Evolutionary conservation across 805 yeast species (phyloP).

Genomic region (Ogataea chonburiensis): DNA sequence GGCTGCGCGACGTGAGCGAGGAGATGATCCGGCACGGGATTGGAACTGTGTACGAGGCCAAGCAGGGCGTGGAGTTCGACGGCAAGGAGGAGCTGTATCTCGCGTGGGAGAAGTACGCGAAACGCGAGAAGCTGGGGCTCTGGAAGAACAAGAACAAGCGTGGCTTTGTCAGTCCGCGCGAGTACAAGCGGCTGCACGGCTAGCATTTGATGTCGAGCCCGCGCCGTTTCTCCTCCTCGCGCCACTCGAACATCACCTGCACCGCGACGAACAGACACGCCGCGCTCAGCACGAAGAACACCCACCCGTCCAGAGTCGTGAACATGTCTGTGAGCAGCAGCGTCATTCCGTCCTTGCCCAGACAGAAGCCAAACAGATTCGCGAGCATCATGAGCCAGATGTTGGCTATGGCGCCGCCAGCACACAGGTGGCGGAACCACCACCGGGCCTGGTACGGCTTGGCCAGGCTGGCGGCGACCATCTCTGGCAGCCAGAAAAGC

Average conservation of each 20-base stretch:
- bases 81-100: conserved; percentile 63
- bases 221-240: conserved; percentile 80
- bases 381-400: conserved; percentile 99
- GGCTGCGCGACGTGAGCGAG: conserved; percentile 75
- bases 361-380: conserved; percentile 89
- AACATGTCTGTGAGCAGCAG: conserved; percentile 68
- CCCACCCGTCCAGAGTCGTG: conserved; percentile 65
- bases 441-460: conserved; percentile 37
- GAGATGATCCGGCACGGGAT: conserved; percentile 85
- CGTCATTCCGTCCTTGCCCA: conserved; percentile 83
- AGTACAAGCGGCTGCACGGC: conserved; percentile 56
- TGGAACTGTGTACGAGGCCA: conserved; percentile 86
- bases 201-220: conserved; percentile 83
- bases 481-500: conserved; percentile 82
- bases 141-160: conserved; percentile 49
- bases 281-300: conserved; percentile 61
- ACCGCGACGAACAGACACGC: conserved; percentile 73
- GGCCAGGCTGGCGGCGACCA: conserved; percentile 52
- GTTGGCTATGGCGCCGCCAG: conserved; percentile 81
- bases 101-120: conserved; percentile 60
- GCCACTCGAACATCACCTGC: conserved; percentile 91
- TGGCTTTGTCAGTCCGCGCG: conserved; percentile 68
- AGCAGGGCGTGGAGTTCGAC: conserved; percentile 80
- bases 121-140: conserved; percentile 56
- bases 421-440: conserved; percentile 84